phyloP scores from a whole-genome alignment of 441 rosid species.

The Adansonia rubrostipa region DNA sequence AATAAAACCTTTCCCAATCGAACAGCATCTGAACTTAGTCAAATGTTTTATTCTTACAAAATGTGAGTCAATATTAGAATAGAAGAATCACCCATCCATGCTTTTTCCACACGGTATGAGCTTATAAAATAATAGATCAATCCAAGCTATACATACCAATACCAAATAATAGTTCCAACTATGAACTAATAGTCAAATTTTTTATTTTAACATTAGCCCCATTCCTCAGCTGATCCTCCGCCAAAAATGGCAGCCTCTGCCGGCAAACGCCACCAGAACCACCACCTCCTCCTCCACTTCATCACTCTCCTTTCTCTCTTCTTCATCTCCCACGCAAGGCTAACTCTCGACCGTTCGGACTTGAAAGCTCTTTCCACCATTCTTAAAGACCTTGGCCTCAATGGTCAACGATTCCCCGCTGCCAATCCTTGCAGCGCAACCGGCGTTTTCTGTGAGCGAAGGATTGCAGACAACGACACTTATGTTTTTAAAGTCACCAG shows the following conservation, averaged over 20 bases:
- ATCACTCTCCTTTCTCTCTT: constrained; percentile 41
- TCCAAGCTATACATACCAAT: not conserved
- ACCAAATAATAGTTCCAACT: not conserved
- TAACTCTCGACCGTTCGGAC: constrained; percentile 58
- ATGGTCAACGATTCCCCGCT: constrained; percentile 42
- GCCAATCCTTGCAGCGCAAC: constrained; percentile 50
- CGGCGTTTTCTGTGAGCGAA: constrained; percentile 74
- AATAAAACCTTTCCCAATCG: too few relatives aligned
- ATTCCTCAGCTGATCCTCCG: not conserved
- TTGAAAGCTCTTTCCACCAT: constrained; percentile 50
- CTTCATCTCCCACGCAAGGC: constrained; percentile 39
- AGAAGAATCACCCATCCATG: not conserved
- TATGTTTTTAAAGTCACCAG: constrained; percentile 66
- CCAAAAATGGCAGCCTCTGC: constrained; percentile 31
- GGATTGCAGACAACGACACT: constrained; percentile 45
- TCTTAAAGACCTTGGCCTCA: constrained; percentile 53
- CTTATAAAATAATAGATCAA: not conserved
- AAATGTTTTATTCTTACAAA: too few relatives aligned
- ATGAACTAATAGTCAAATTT: not conserved
- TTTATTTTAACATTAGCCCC: not conserved
- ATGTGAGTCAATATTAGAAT: too few relatives aligned
- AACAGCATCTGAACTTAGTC: too few relatives aligned
- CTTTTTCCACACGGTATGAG: not conserved
- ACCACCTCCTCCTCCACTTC: constrained; percentile 37
- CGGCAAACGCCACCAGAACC: constrained; percentile 4